These are phyloP conservation scores for Camelina sativa DNA, from an alignment of 345 rosid genomes.

Conservation along the genomic window DNA sequence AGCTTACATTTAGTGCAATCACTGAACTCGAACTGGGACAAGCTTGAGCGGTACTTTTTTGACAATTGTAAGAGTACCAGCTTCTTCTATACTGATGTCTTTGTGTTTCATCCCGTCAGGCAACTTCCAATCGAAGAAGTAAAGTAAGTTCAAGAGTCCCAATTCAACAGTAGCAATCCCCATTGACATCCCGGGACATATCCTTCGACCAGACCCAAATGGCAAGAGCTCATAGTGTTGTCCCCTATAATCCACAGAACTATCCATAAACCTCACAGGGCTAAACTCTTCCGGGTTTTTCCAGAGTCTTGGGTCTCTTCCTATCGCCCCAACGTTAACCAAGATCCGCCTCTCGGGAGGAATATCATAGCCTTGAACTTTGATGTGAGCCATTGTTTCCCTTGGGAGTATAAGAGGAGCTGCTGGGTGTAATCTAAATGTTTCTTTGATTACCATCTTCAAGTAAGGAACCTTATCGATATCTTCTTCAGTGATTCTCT, in stretches of 20 bases:
- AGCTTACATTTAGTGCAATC: constrained; percentile 8
- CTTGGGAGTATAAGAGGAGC: constrained; percentile 61
- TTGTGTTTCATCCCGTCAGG: constrained; percentile 47
- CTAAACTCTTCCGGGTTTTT: constrained; percentile 47
- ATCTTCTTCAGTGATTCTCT: constrained; percentile 51
- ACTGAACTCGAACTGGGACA: constrained; percentile 41
- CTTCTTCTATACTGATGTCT: constrained; percentile 51
- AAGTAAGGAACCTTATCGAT: constrained; percentile 49
- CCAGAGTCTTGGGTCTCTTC: constrained; percentile 55
- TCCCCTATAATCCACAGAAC: constrained; percentile 53
- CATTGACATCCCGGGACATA: constrained; percentile 53
- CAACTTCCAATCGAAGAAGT: constrained; percentile 58
- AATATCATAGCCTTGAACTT: constrained; percentile 52
- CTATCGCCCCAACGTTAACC: constrained; percentile 53
- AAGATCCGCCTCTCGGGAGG: constrained; percentile 49
- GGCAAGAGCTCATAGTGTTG: constrained; percentile 61
- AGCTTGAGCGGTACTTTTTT: constrained; percentile 36
- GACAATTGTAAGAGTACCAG: constrained; percentile 42
- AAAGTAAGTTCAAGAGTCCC: constrained; percentile 58
- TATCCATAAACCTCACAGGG: constrained; percentile 55
- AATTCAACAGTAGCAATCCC: constrained; percentile 53
- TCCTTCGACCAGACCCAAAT: constrained; percentile 61
- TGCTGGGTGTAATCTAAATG: constrained; percentile 59
- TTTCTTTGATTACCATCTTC: constrained; percentile 59
- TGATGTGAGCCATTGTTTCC: constrained; percentile 54